These are phyloP conservation scores for Excoecaria agallocha DNA, from an alignment of 345 rosid species.

Conservation along the genomic window DNA sequence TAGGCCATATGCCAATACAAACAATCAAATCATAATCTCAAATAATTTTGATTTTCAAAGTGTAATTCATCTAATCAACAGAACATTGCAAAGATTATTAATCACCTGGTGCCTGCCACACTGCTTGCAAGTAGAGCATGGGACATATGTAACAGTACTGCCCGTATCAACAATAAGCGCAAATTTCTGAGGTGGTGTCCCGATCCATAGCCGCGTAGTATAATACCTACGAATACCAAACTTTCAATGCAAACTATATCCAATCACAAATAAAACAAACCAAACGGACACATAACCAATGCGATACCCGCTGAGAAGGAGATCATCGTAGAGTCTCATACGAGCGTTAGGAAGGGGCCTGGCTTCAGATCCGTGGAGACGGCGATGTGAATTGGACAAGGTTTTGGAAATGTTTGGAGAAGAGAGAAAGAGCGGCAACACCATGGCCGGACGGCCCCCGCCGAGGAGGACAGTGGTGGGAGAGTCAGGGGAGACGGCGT, in stretches of 20 bases:
- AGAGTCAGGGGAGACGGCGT: slow-evolving; percentile 17
- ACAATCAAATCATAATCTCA: neutral
- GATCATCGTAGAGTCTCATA: slow-evolving; percentile 95
- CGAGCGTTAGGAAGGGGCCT: slow-evolving; percentile 54
- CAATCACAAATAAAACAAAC: neutral
- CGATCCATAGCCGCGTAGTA: slow-evolving; percentile 87
- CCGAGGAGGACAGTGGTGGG: slow-evolving; percentile 25
- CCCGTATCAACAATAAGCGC: slow-evolving; percentile 90
- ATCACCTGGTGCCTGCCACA: slow-evolving; percentile 86
- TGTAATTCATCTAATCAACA: neutral
- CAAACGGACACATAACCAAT: neutral
- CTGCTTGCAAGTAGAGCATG: slow-evolving; percentile 71
- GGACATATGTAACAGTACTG: slow-evolving; percentile 87
- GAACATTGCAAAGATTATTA: neutral
- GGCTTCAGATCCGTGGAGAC: slow-evolving; percentile 51
- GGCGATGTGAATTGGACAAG: slow-evolving; percentile 38
- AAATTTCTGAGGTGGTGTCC: slow-evolving; percentile 90
- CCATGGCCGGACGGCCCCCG: slow-evolving; percentile 50
- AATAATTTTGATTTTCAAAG: neutral
- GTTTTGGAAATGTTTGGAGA: slow-evolving; percentile 38
- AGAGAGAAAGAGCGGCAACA: slow-evolving; percentile 71
- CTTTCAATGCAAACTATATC: neutral
- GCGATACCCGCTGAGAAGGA: slow-evolving; percentile 70
- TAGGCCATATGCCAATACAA: neutral
- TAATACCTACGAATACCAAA: slow-evolving; percentile 48